A percentile compares a stretch with the other conserved stretches of the same genome.
Evolutionary conservation across 768 basidiomycete species (phyloP).

Genomic region (Xerocomellus amylosporus): DNA sequence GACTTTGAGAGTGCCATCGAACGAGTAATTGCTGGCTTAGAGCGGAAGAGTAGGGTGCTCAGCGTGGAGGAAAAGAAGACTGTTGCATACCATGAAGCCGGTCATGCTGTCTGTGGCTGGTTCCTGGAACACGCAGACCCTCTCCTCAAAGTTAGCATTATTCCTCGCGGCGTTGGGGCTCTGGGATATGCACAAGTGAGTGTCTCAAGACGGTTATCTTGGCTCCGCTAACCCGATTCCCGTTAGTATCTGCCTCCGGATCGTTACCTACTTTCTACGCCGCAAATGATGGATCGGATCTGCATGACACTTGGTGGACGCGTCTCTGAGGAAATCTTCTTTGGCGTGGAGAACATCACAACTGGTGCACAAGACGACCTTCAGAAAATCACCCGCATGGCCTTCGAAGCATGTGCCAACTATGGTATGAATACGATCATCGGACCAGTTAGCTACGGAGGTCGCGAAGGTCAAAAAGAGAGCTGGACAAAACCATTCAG

Average conservation of each 20-base stretch:
- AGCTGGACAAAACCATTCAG: constrained; percentile 97
- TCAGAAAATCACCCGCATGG: constrained; percentile 97
- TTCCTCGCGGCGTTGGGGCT: constrained; percentile 93
- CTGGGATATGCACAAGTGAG: constrained; percentile 92
- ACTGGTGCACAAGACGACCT: constrained; percentile 98
- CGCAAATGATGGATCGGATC: constrained; percentile 93
- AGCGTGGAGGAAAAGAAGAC: constrained; percentile 97
- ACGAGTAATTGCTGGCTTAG: constrained; percentile 94
- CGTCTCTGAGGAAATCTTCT: constrained; percentile 98
- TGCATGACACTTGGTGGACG: constrained; percentile 99
- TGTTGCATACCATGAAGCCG: constrained; percentile 98
- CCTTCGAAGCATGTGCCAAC: constrained; percentile 91
- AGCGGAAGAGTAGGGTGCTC: constrained; percentile 91
- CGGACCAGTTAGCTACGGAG: constrained; percentile 95
- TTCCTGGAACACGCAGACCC: constrained; percentile 97
- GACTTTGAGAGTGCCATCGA: constrained; percentile 99
- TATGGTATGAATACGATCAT: constrained; percentile 96
- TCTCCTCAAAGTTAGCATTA: constrained; percentile 95
- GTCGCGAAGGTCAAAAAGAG: constrained; percentile 79
- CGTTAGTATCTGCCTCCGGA: constrained; percentile 89
- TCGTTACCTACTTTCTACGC: constrained; percentile 91
- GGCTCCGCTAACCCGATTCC: constrained; percentile 8
- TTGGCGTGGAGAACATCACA: constrained; percentile 87
- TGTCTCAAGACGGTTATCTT: constrained; percentile 2
- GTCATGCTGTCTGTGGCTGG: constrained; percentile 98